Conservation (phyloP, 2,329 filamentous ascomycete genomes). For the Penicillium sp. region DNA sequence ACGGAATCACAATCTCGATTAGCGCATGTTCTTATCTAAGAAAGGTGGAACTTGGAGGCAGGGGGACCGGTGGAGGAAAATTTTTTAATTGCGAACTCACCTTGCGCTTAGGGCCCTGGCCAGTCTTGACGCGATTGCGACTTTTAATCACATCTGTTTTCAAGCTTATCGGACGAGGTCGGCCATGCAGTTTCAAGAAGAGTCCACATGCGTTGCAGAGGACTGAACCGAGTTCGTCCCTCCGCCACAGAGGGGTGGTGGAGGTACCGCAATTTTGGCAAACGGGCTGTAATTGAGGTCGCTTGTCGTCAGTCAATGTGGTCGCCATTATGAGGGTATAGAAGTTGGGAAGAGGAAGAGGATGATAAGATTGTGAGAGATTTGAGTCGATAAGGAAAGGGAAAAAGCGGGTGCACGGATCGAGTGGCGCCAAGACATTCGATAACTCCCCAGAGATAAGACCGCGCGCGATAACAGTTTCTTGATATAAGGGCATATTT, state of each 20-base stretch:
- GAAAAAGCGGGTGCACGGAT: constrained; percentile 35
- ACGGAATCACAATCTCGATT: constrained; percentile 20
- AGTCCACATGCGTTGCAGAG: constrained; percentile 98
- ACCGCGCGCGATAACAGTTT: constrained; percentile 21
- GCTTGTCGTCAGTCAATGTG: constrained; percentile 50
- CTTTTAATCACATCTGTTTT: constrained; percentile 99
- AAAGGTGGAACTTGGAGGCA: constrained; percentile 8
- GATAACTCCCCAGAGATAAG: constrained; percentile 27
- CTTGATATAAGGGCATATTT: constrained; percentile 4
- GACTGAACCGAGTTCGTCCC: constrained; percentile 92
- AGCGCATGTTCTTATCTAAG: constrained; percentile 29
- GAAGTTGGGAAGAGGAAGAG: constrained; percentile 22
- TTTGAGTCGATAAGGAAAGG: constrained; percentile 51
- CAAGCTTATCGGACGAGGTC: constrained; percentile 87
- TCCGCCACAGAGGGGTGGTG: constrained; percentile 93
- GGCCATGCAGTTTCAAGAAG: constrained; percentile 94
- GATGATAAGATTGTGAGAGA: constrained; percentile 47
- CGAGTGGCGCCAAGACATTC: constrained; percentile 39
- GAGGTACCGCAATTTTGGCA: constrained; percentile 96
- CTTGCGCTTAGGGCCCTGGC: constrained; percentile 78
- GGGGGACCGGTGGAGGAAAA: constrained; percentile 19
- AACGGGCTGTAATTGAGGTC: constrained; percentile 76
- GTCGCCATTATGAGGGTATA: constrained; percentile 42
- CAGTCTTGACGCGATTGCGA: constrained; percentile 94
- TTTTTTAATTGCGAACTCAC: constrained; percentile 49